These are phyloP conservation scores for Pyrenophora teres DNA, from an alignment of 2,329 filamentous ascomycete genomes.

Conservation along the genomic window DNA sequence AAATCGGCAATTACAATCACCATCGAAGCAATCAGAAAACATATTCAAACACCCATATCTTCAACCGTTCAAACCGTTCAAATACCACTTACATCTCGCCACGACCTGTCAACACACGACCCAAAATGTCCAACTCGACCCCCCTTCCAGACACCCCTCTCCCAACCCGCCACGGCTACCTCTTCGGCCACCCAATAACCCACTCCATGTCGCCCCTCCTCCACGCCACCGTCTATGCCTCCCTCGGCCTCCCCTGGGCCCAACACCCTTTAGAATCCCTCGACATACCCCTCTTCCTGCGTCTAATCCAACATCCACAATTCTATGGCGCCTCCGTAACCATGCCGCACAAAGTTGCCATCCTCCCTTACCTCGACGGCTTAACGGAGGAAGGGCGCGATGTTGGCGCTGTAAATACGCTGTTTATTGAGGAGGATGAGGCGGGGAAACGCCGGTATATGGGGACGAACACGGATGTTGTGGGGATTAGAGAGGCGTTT, in stretches of 20 bases:
- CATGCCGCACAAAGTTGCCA: slow-evolving; percentile 83
- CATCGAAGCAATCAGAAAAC: no score
- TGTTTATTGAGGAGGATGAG: slow-evolving; percentile 64
- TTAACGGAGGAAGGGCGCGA: slow-evolving; percentile 73
- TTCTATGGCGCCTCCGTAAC: slow-evolving; percentile 75
- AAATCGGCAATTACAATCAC: no score
- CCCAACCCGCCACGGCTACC: slow-evolving; percentile 56
- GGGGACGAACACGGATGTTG: slow-evolving; percentile 81
- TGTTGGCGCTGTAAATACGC: slow-evolving; percentile 79
- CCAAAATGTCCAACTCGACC: slow-evolving; percentile 23
- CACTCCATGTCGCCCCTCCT: slow-evolving; percentile 62
- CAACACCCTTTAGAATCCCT: slow-evolving; percentile 56
- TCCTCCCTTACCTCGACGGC: slow-evolving; percentile 73
- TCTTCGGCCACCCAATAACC: slow-evolving; percentile 62
- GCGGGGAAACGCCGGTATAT: slow-evolving; percentile 61
- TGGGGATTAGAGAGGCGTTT: slow-evolving; percentile 77
- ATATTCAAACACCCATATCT: no score
- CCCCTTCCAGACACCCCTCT: slow-evolving; percentile 19
- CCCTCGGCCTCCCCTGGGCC: slow-evolving; percentile 57
- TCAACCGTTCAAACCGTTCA: no score
- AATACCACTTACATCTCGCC: no score
- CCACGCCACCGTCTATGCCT: slow-evolving; percentile 59
- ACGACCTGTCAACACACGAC: no score
- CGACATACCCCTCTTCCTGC: slow-evolving; percentile 51
- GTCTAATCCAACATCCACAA: slow-evolving; percentile 59